Conservation (phyloP, 2,329 filamentous ascomycete species). For the Curvularia spicifera region DNA sequence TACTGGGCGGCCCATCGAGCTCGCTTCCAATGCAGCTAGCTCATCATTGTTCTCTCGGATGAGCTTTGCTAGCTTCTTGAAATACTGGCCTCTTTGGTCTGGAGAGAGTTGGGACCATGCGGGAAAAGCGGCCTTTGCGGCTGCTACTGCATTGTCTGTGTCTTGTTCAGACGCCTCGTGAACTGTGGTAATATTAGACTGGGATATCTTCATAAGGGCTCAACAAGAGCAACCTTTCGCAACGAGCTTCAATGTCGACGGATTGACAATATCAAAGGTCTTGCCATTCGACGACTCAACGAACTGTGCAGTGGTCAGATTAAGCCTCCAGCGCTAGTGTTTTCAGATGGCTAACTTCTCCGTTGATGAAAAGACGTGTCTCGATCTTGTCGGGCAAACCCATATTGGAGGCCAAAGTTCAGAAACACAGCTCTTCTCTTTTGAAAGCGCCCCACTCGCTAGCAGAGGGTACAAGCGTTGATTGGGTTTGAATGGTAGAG, state of each 20-base stretch:
- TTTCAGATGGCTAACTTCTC: conserved; percentile 29
- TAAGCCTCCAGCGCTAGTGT: not conserved
- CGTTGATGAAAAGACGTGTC: conserved; percentile 46
- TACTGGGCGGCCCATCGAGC: conserved; percentile 86
- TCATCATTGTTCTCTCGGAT: conserved; percentile 83
- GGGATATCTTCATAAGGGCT: not conserved
- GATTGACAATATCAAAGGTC: conserved; percentile 73
- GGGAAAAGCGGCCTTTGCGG: conserved; percentile 70
- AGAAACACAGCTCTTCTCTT: not conserved
- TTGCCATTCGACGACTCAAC: conserved; percentile 42
- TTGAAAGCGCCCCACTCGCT: not conserved
- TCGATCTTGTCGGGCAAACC: conserved; percentile 40
- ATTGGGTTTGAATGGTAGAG: not conserved
- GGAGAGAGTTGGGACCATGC: conserved; percentile 68
- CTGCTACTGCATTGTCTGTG: conserved; percentile 73
- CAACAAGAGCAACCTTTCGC: conserved; percentile 68
- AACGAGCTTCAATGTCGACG: conserved; percentile 80
- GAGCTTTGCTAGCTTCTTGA: conserved; percentile 71
- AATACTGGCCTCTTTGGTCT: conserved; percentile 35
- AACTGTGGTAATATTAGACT: conserved; percentile 43
- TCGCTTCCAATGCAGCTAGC: conserved; percentile 78
- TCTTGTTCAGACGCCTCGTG: conserved; percentile 50
- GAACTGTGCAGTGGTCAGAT: conserved; percentile 31
- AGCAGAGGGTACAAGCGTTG: not conserved
- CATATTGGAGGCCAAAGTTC: conserved; percentile 25